Base-by-base conservation (phyloP, 768 basidiomycete species). In the Collybiopsis luxurians region DNA sequence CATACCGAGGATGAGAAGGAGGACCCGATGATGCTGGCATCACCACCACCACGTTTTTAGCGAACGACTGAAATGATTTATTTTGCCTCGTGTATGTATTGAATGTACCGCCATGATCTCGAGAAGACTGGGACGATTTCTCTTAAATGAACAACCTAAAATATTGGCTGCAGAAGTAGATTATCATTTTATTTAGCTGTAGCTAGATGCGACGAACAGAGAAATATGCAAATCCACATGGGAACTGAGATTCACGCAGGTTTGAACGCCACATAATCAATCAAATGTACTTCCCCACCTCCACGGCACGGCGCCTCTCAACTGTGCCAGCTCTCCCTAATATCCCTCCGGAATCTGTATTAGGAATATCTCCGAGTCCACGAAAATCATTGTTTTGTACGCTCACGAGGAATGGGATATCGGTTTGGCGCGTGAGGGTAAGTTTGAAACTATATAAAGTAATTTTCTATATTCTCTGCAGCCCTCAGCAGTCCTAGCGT, bases 271-370 rank as follows among this genome's bases (percentile, higher is more conserved):
- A 42, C 34, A 36, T 54, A 53, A 52, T 5, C 5, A 21, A 17
- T 4, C 13, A 21, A 59, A 93, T 93, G 91, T 94, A 92, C 73
- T 93, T 93, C 71, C 91, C 90, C 57, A 92, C 89, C 24, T 84
- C 87, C 34, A 84, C 89, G 42, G 89, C 91, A 27, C 76, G 82
- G 64, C 89, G 85, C 66, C 78, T 93, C 40, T 85, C 86, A 17
- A 83, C 84, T 17, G 78, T 79, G 21, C 89, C 90, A 34, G 77
- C 83, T n/a, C 73, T 90, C 31, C 85, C 88, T 27, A 82, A 87
- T 59, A 70, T 80, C 45, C 76, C 80, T 13, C 71, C 78, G 51
- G 86, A 90, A 64, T 72, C 75, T 27, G 76, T 88, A 45, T 69
- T 93, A 43, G 74, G 73, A 15, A 67, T 91, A 53, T 72, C 76